A percentile compares a stretch with the other conserved stretches of the same genome.
phyloP scores from a whole-genome alignment of 306 rosid species.

The Vicia sativa region DNA sequence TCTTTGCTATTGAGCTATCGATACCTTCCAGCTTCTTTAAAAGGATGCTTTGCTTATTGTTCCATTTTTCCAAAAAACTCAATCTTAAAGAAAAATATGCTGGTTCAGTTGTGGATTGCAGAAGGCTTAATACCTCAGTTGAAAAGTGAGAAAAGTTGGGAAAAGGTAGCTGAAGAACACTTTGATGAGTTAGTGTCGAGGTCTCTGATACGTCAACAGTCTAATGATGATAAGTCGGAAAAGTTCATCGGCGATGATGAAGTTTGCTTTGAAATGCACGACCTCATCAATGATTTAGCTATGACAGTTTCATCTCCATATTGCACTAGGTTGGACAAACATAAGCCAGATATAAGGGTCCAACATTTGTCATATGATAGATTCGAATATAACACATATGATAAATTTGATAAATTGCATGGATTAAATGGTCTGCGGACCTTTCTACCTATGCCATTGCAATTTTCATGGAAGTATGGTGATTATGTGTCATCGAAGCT shows the following conservation, averaged over 20 bases:
- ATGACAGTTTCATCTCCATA: background rate
- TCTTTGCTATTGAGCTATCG: background rate
- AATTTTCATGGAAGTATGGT: too few relatives aligned
- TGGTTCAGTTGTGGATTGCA: conserved; percentile 16
- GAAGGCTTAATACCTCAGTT: background rate
- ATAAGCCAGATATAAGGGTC: background rate
- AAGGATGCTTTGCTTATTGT: conserved; percentile 27
- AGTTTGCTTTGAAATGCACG: background rate
- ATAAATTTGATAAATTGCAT: background rate
- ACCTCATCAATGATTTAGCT: background rate
- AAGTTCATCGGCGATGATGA: too few relatives aligned
- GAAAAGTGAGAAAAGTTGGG: background rate
- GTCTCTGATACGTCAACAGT: background rate
- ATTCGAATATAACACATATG: background rate
- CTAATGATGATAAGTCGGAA: background rate
- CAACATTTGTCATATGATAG: background rate
- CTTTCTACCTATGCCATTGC: background rate
- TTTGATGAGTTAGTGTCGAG: background rate
- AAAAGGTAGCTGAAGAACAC: background rate
- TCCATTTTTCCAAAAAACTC: background rate
- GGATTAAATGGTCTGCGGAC: background rate
- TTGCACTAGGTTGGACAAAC: background rate
- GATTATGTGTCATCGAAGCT: too few relatives aligned
- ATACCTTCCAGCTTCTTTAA: conserved; percentile 17
- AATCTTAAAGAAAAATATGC: background rate